Base-by-base conservation (phyloP, 164 flowering plant species). In the Berberis thunbergii region DNA sequence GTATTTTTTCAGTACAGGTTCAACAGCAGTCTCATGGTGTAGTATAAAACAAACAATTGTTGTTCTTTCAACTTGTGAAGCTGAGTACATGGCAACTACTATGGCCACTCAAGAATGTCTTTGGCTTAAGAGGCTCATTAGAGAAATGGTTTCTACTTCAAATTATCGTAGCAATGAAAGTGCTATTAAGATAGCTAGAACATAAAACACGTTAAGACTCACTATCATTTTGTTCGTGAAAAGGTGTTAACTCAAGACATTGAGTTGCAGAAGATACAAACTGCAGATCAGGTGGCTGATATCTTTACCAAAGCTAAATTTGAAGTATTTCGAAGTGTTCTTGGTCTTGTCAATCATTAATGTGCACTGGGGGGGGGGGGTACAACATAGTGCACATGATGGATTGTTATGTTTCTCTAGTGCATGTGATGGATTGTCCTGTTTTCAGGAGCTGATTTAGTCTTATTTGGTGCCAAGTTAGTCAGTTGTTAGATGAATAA, bases 281-380 rank as follows among this genome's bases (percentile, higher is more conserved):
- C 60, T 43, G 5, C 45, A 9, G 60, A 67, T 48, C 71, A 72
- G 59, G 61, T 64, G 7, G 71, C 61, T n/a, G 57, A 63, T 65
- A 13, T 65, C 2, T 62, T 63, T 10, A 63, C 68, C 6, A 67
- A 26, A 26, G 12, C 64, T 12, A 70, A 60, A 42, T 65, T 65
- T 65, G 69, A 65, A 26, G 6, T 1, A n/a, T 72, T 72, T 59
- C 3, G 62, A 1, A 26, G 7, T n/a, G 67, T 67, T 59, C 67
- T 67, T 53, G 64, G 71, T 12, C 41, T 56, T 55, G 42, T 57
- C 41, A 65, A 68, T 13, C 55, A 49, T 53, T 43, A 49, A 62
- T 55, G 4, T 63, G 71, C 71, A 72, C 64, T 72, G 64, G 63
- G 64, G 68, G 60, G 54, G 60, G 52, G 72, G 64, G 68, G 64